A percentile compares a stretch with the other conserved stretches of the same genome.
Evolutionary conservation across 129 eudicot genomes (phyloP).

Genomic region (Artemisia annua): DNA sequence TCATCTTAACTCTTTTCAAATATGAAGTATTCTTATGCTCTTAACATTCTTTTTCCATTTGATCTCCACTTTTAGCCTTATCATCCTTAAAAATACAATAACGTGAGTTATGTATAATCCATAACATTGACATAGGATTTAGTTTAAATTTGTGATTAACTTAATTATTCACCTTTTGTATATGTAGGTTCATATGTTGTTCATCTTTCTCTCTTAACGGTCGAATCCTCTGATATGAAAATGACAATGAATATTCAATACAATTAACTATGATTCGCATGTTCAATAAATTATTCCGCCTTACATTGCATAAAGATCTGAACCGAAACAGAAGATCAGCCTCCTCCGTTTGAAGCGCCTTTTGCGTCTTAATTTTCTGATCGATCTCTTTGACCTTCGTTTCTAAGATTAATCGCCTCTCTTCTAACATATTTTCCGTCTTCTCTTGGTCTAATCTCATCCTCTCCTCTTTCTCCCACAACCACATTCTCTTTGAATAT

Average conservation of each 20-base stretch:
- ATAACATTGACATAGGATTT: not conserved
- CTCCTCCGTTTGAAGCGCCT: conserved; percentile 31
- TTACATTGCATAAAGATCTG: conserved; percentile 28
- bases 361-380: conserved; percentile 15
- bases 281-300: not conserved
- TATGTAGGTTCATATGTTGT: not conserved
- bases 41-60: too few species aligned
- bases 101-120: not conserved
- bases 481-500: not conserved
- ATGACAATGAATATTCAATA: not conserved
- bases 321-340: conserved; percentile 20
- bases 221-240: conserved; percentile 22
- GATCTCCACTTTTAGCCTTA: not conserved
- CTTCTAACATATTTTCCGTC: conserved; percentile 17
- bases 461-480: conserved; percentile 33
- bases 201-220: conserved; percentile 31
- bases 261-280: not conserved
- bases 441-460: conserved; percentile 21
- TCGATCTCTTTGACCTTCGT: conserved; percentile 17
- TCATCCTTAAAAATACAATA: not conserved
- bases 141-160: not conserved
- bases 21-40: too few species aligned
- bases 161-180: not conserved
- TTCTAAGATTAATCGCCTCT: conserved; percentile 21
- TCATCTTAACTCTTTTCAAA: too few species aligned